Conservation (phyloP, 1,284 basidiomycete species). For the Austroboletus niveus region DNA sequence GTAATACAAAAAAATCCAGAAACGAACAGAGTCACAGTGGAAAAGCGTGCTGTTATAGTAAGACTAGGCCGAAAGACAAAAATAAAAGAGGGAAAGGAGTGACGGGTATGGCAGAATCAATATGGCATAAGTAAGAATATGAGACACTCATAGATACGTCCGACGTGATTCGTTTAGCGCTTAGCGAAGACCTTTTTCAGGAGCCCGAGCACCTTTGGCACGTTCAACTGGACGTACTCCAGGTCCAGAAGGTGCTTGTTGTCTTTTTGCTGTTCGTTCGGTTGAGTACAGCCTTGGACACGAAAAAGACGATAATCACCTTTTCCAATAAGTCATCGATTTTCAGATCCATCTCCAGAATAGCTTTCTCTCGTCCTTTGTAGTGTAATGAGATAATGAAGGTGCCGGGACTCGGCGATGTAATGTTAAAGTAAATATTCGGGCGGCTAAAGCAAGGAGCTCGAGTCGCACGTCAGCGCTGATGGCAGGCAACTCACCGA, state of each 20-base stretch:
- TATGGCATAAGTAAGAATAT: conserved; percentile 32
- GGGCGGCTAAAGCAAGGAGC: conserved; percentile 63
- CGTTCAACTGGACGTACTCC: conserved; percentile 97
- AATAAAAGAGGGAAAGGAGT: conserved; percentile 17
- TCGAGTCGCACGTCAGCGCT: conserved; percentile 2
- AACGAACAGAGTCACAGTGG: conserved; percentile 22
- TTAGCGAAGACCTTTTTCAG: conserved; percentile 91
- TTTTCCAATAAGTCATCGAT: conserved; percentile 98
- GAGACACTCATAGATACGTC: conserved; percentile 24
- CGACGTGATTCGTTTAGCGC: conserved; percentile 50
- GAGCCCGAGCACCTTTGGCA: conserved; percentile 89
- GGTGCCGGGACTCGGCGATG: conserved; percentile 94
- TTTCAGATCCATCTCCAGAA: conserved; percentile 99
- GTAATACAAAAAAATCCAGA: conserved; percentile 32
- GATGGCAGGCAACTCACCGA: conserved; percentile 53
- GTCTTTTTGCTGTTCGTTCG: conserved; percentile 84
- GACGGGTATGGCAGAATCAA: conserved; percentile 32
- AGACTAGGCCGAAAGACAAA: conserved; percentile 14
- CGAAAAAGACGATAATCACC: conserved; percentile 42
- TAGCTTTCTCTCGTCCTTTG: conserved; percentile 98
- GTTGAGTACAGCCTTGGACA: conserved; percentile 12
- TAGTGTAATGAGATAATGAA: conserved; percentile 99
- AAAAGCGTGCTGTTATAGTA: conserved; percentile 17
- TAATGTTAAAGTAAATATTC: conserved; percentile 99
- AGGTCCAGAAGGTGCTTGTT: conserved; percentile 94